Evolutionary conservation across 2,329 filamentous ascomycete genomes (phyloP), one percentile per base, ranked within the genome.

Genomic region (Colletotrichum cereale): DNA sequence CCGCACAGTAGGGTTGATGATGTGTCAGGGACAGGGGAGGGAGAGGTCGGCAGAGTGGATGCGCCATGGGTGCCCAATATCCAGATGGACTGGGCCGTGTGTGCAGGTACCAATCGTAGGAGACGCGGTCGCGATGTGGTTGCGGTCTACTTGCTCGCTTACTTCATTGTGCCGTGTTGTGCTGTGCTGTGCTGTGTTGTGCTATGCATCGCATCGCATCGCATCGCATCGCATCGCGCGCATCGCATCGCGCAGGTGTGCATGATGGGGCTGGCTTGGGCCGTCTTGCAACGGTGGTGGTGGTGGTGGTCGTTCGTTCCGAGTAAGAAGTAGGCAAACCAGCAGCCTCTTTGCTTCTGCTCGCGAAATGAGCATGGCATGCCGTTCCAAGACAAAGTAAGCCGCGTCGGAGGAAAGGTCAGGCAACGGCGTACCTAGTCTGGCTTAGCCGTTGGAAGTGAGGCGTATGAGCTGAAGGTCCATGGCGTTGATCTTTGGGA

Each of bases 21-120:
- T 53, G 64, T 58, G 68, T 71, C 68, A 67, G 68, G 68, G 57
- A 71, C 64, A 71, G 64, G 64, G 63, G 64, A 50, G n/a, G 38
- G 50, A 21, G 47, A 67, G 64, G 34, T 47, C 57, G 55, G 64
- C 38, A 57, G 68, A 63, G 64, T 57, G 64, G 68, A 58, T 67
- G 68, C 47, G 44, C 29, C 64, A 71, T 67, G 64, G 68, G 64
- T 71, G 68, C 68, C 68, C 68, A 71, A 71, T 38, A 58, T 62
- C 36, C 64, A 67, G 47, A 52, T 55, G 47, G 36, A n/a, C 36
- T 34, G n/a, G 44, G 21, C 26, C 61, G 40, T 36, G 42, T 36
- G 42, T 57, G 42, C 31, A 66, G 47, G 24, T 26, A 50, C 40
- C 48, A 52, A 8, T 52, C 24, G 26, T 52, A 52, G 8, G 48